Evolutionary conservation across 345 rosid genomes (phyloP).

Genomic region (Linum trigynum): DNA sequence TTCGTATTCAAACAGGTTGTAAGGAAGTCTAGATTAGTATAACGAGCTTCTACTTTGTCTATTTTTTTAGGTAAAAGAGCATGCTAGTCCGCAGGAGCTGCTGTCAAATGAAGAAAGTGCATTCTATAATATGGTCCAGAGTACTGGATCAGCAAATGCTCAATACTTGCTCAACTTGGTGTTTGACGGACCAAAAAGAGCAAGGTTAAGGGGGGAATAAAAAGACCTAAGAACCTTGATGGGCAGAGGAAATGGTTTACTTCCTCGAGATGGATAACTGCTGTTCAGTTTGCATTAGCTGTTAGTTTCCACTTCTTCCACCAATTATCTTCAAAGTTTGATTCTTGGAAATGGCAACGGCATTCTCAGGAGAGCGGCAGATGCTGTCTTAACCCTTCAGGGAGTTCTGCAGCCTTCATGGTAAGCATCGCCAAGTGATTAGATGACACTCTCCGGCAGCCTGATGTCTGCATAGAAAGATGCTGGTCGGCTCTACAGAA

Average conservation of each 20-base stretch:
- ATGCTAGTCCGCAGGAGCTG: conserved; percentile 24
- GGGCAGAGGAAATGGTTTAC: conserved; percentile 15
- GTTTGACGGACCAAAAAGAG: conserved; percentile 9
- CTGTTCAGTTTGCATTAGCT: conserved; percentile 64
- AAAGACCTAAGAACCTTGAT: not conserved
- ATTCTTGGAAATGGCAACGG: conserved; percentile 40
- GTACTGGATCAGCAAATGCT: conserved; percentile 28
- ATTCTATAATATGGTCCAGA: conserved; percentile 26
- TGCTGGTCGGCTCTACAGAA: conserved; percentile 89
- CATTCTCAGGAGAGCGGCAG: conserved; percentile 61
- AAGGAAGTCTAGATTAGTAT: no score
- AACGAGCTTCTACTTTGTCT: no score
- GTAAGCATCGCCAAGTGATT: conserved; percentile 62
- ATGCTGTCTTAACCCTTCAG: conserved; percentile 64
- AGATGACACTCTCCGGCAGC: conserved; percentile 36
- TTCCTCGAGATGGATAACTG: conserved; percentile 27
- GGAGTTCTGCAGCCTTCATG: conserved; percentile 45
- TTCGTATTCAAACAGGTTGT: no score
- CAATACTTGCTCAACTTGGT: conserved; percentile 20
- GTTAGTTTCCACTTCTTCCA: conserved; percentile 56
- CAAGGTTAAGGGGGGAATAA: not conserved
- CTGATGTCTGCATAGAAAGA: conserved; percentile 48
- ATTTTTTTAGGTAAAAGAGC: conserved; percentile 17
- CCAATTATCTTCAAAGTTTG: conserved; percentile 51
- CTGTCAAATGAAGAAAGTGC: conserved; percentile 22